Percentiles rank a stretch among this genome's conserved stretches.
Conservation (phyloP, 164 flowering plant species). For the Macadamia integrifolia region DNA sequence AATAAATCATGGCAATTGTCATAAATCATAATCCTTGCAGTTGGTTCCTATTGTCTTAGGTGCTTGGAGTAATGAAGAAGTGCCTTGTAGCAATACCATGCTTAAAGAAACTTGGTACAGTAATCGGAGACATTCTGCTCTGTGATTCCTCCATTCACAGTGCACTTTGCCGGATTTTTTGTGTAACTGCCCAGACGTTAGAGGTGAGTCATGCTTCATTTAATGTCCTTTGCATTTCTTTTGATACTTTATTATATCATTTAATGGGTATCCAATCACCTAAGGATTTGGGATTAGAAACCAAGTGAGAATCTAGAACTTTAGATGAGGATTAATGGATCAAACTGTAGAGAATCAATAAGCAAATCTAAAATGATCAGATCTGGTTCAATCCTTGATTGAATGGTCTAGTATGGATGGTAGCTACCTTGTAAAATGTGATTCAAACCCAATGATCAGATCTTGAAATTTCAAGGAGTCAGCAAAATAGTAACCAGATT, state of each 20-base stretch:
- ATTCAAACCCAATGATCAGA: too few relatives aligned
- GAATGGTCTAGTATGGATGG: too few relatives aligned
- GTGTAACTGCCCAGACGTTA: constrained; percentile 51
- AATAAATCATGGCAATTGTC: background rate
- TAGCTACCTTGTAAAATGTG: too few relatives aligned
- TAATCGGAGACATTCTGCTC: constrained; percentile 47
- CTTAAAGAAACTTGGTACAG: constrained; percentile 41
- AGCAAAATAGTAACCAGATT: too few relatives aligned
- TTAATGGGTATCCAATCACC: too few relatives aligned
- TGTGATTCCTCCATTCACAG: constrained; percentile 74
- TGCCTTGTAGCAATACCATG: constrained; percentile 42
- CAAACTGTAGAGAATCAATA: too few relatives aligned
- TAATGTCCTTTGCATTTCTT: background rate
- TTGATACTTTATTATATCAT: background rate
- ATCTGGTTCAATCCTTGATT: too few relatives aligned
- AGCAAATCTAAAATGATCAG: too few relatives aligned
- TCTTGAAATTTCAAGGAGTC: too few relatives aligned
- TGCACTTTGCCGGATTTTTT: constrained; percentile 57
- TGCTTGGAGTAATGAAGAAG: constrained; percentile 63
- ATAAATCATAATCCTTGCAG: background rate
- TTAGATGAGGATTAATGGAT: too few relatives aligned
- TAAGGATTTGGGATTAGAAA: too few relatives aligned
- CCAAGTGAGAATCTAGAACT: too few relatives aligned
- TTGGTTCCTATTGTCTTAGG: constrained; percentile 36
- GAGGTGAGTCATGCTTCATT: constrained; percentile 47